Evolutionary conservation across 257 asterid genomes (phyloP), one percentile per base, ranked within the genome.

Genomic region (Petunia axillaris): DNA sequence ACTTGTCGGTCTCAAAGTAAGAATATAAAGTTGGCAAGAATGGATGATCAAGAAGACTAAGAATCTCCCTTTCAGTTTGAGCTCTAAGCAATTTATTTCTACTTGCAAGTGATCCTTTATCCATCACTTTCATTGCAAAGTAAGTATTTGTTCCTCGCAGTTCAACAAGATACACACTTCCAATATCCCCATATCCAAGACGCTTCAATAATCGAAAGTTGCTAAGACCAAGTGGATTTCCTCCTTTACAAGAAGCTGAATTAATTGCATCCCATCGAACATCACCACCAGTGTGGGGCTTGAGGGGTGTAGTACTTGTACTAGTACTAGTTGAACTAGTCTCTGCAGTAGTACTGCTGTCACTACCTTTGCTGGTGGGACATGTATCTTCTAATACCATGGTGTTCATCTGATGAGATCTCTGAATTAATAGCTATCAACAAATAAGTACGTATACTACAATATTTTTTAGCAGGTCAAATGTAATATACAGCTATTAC

Each of bases 51-150:
- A 94, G 98, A 44, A 94, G 92, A 14, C 97, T 87, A 37, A 94
- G 96, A 78, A 94, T 94, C 86, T 94, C 98, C 75, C 94, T 88
- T 74, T 94, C 98, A 0, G 97, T 94, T 80, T 94, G 92, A 43
- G 98, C 98, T 78, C 98, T 81, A 54, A 93, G 89, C 59, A 94
- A 83, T 81, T 94, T 94, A 82, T 94, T 93, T 55, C 97, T 87
- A 79, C 96, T 93, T 1, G 96, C 97, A 36, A 94, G 92, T 46
- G 98, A 91, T 4, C 89, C 91, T 75, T 91, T 94, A 82, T 94
- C 98, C 98, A 94, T 94, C 14, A 94, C 97, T 84, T 94, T 94
- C 98, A 94, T 93, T 40, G 98, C 98, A 82, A 93, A 94, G 87
- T 84, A 94, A 4, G 98, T 25, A 63, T 80, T 84, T 1, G 92